Evolutionary conservation across 1,284 basidiomycete genomes (phyloP).

Genomic region (Agaricales sp.): DNA sequence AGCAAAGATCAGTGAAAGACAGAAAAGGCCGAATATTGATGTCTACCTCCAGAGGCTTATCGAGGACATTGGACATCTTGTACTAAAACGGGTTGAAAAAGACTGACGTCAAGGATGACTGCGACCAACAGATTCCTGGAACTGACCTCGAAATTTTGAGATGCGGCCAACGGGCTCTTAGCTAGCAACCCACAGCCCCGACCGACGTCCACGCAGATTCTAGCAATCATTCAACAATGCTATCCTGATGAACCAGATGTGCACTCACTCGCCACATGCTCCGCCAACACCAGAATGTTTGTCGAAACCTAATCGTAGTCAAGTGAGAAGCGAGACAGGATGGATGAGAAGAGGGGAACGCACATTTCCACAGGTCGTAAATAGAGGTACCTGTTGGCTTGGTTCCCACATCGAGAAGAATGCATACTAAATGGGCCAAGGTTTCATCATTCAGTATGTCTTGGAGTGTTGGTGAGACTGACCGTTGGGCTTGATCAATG

Average conservation of each 20-base stretch:
- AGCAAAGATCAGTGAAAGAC: background rate
- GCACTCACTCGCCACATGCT: slow-evolving; percentile 82
- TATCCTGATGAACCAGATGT: slow-evolving; percentile 1
- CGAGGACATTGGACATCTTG: slow-evolving; percentile 89
- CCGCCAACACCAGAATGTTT: slow-evolving; percentile 86
- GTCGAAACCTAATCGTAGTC: slow-evolving; percentile 60
- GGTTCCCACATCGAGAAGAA: slow-evolving; percentile 88
- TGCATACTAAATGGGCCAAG: no score
- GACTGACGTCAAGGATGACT: slow-evolving; percentile 5
- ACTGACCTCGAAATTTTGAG: slow-evolving; percentile 79
- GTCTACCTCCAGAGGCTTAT: slow-evolving; percentile 86
- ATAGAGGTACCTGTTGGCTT: slow-evolving; percentile 91
- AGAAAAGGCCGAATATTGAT: slow-evolving; percentile 7
- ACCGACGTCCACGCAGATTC: slow-evolving; percentile 80
- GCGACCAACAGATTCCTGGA: background rate
- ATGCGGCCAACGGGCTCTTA: slow-evolving; percentile 81
- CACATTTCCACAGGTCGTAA: slow-evolving; percentile 92
- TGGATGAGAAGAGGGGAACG: slow-evolving; percentile 12
- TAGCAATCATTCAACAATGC: no score
- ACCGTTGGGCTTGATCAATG: slow-evolving; percentile 78
- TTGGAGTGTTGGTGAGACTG: slow-evolving; percentile 10
- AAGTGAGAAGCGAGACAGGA: background rate
- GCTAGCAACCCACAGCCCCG: slow-evolving; percentile 72
- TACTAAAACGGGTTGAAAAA: slow-evolving; percentile 32
- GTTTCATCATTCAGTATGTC: slow-evolving; percentile 5